Evolutionary conservation across 192 early-diverging fungal species (phyloP), one percentile per base, ranked within the genome.

Genomic region (Phycomyces blakesleeanus): DNA sequence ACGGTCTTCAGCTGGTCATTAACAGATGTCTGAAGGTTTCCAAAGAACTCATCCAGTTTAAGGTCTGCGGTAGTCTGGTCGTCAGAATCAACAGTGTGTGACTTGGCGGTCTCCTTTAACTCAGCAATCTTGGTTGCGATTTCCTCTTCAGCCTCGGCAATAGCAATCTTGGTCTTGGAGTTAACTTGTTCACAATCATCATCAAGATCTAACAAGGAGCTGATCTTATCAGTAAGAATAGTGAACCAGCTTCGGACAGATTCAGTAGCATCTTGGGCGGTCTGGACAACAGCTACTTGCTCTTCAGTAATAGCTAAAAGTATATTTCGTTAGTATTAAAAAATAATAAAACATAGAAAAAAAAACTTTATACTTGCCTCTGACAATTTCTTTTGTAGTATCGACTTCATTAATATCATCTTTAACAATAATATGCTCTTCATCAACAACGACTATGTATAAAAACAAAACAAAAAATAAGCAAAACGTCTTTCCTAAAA

Each of bases 251-350:
- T 53, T 24, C 51, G 61, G 26, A 63, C 61, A 0, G 51, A 26
- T 11, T 63, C 61, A n/a, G 61, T 54, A 9, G 61, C 37, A 16
- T 54, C 34, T 54, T 63, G n/a, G n/a, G 61, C 61, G n/a, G 51
- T 63, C 24, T 63, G 51, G 22, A 47, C 44, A 24, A 53, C 37
- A 8, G 39, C 39, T 4, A 53, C 38, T 25, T 49, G 26, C 1
- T 49, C 10, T 41, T 21, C 0, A 10, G n/a, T 44, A n/a, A 26
- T n/a, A 27, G 16, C 24, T 22, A 57, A n/a, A 40, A 38, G 27
- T 55, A 39, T n/a, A n/a, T n/a, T n/a, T n/a, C n/a, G 20, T 5
- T 11, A 57, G 14, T 14, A 38, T 22, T 6, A 56, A 10, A 22
- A 8, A 24, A 12, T 55, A 6, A 3, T 41, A 27, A 6, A 44